These are phyloP conservation scores for Phytopythium cucurbitacearum DNA, from an alignment of 352 stramenopile species.

Conservation along the genomic window DNA sequence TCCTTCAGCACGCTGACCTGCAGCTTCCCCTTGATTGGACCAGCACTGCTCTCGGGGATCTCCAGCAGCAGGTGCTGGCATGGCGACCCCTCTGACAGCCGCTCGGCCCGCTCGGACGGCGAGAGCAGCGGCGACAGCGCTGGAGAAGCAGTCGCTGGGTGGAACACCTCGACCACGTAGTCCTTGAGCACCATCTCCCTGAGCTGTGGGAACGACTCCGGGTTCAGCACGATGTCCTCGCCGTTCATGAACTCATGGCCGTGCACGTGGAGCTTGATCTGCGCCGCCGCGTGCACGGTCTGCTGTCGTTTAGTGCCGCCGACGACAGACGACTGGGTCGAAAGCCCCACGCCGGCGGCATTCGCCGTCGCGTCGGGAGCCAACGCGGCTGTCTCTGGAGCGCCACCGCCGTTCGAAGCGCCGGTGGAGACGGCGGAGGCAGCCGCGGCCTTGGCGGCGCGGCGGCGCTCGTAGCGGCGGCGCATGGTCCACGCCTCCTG, in stretches of 20 bases:
- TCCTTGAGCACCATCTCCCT: slow-evolving; percentile 60
- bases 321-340: neutral
- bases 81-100: slow-evolving; percentile 26
- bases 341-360: too few species aligned
- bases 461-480: slow-evolving; percentile 43
- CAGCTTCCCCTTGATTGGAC: slow-evolving; percentile 70
- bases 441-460: slow-evolving; percentile 34
- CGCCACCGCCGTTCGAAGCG: neutral
- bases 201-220: slow-evolving; percentile 74
- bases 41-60: slow-evolving; percentile 57
- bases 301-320: slow-evolving; percentile 38
- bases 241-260: slow-evolving; percentile 79
- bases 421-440: slow-evolving; percentile 6
- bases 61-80: slow-evolving; percentile 76
- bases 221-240: slow-evolving; percentile 80
- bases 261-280: slow-evolving; percentile 82
- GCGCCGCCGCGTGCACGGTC: slow-evolving; percentile 36
- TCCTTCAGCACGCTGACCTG: slow-evolving; percentile 84
- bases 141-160: slow-evolving; percentile 22
- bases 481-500: slow-evolving; percentile 23
- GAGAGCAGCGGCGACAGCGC: slow-evolving; percentile 10
- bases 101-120: slow-evolving; percentile 20
- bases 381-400: neutral
- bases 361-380: neutral
- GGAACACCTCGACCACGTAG: slow-evolving; percentile 82